Conservation (phyloP, 495 filamentous ascomycete genomes). For the Ramalina peruviana region DNA sequence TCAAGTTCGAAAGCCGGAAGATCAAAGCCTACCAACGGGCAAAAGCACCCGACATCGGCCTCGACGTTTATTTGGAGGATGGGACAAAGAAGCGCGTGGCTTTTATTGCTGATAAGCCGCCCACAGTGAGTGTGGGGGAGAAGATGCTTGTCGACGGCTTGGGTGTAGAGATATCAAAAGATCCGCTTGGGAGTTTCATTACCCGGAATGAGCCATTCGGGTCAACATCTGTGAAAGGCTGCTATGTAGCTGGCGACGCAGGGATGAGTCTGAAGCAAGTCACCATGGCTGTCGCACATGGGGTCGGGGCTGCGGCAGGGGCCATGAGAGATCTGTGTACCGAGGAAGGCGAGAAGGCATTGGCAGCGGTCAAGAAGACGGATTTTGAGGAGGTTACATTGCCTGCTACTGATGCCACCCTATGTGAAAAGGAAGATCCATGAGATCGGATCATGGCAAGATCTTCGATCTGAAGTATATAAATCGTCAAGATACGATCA, state of each 20-base stretch:
- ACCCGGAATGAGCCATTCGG: constrained; percentile 1
- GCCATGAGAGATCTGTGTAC: constrained; percentile 6
- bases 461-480: too few relatives aligned
- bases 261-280: neutral
- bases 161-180: constrained; percentile 1
- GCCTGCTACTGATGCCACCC: neutral
- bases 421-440: neutral
- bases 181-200: constrained; percentile 3
- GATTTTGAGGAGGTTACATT: neutral
- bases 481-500: too few relatives aligned
- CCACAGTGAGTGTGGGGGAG: neutral
- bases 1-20: neutral
- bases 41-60: neutral
- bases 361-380: neutral
- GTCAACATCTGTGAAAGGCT: constrained; percentile 3
- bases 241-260: constrained; percentile 3
- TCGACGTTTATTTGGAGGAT: neutral
- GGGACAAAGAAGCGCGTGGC: neutral
- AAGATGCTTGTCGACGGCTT: neutral
- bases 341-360: neutral
- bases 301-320: constrained; percentile 11
- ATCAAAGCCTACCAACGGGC: neutral
- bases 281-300: constrained; percentile 2
- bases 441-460: too few relatives aligned
- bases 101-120: constrained; percentile 1